Conservation (phyloP, 1,284 basidiomycete species). For the Amylostereum areolatum region DNA sequence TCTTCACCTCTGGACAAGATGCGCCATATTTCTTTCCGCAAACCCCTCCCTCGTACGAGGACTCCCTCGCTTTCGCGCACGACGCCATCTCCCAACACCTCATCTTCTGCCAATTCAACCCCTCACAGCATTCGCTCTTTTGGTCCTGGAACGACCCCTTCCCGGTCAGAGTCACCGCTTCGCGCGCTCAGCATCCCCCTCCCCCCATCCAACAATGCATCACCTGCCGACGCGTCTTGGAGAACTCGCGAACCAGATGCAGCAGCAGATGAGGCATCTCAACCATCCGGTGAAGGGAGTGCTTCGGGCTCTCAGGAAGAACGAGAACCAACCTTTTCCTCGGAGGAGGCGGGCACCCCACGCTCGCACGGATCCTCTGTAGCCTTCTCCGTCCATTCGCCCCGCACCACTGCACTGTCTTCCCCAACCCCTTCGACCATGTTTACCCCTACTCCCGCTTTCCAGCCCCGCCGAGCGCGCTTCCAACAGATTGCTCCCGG, state of each 20-base stretch:
- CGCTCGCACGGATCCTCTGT: background rate
- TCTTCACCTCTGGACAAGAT: conserved; percentile 61
- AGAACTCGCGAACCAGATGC: conserved; percentile 4
- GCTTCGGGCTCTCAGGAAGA: conserved; percentile 9
- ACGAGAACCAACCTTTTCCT: conserved; percentile 64
- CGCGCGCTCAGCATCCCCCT: conserved; percentile 44
- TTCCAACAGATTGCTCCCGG: conserved; percentile 38
- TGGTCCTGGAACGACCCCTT: conserved; percentile 15
- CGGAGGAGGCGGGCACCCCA: conserved; percentile 30
- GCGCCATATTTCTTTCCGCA: conserved; percentile 57
- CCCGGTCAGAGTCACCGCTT: conserved; percentile 40
- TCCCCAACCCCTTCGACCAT: conserved; percentile 26
- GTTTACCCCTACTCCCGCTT: conserved; percentile 60
- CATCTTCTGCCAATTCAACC: conserved; percentile 55
- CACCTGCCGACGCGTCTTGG: conserved; percentile 28
- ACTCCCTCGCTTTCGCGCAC: conserved; percentile 69
- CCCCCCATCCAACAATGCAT: conserved; percentile 49
- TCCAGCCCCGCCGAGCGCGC: conserved; percentile 50
- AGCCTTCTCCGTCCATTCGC: conserved; percentile 7
- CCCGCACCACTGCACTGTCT: conserved; percentile 36
- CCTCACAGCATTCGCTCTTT: conserved; percentile 50
- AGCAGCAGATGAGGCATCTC: conserved; percentile 5
- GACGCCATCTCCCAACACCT: conserved; percentile 52
- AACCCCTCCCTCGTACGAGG: conserved; percentile 48
- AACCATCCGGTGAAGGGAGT: background rate